phyloP scores from a whole-genome alignment of 345 rosid species.

The Corymbia maculata region DNA sequence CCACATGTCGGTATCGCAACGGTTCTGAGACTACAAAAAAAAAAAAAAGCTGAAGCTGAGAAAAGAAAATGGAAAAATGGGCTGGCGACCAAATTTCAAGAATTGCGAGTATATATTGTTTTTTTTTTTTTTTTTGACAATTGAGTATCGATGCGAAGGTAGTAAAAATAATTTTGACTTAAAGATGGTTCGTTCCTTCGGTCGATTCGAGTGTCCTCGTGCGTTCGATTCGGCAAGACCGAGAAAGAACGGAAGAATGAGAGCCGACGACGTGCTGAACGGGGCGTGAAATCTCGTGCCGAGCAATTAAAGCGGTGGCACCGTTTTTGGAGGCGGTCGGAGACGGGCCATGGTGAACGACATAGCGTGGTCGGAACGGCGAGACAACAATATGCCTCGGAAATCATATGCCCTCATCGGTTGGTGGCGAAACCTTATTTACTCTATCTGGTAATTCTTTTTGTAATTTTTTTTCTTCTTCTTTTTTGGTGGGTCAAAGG shows the following conservation, averaged over 20 bases:
- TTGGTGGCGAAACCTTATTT: not conserved
- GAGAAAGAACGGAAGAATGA: not conserved
- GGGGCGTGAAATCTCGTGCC: conserved; percentile 63
- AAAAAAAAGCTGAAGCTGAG: not conserved
- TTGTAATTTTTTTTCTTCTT: not conserved
- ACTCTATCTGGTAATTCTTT: not conserved
- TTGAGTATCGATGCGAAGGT: conserved; percentile 13
- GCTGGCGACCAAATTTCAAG: not conserved
- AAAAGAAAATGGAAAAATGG: not conserved
- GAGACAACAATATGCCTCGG: conserved; percentile 1
- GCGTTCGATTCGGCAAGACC: conserved; percentile 7
- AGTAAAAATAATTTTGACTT: not conserved
- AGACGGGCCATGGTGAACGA: conserved; percentile 15
- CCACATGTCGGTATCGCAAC: conserved; percentile 85
- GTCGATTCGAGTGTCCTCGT: not conserved
- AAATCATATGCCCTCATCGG: not conserved
- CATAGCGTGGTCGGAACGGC: conserved; percentile 85
- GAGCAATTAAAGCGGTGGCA: not conserved
- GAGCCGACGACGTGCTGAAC: conserved; percentile 40
- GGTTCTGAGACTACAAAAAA: conserved; percentile 41
- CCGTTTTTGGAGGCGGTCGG: not conserved
- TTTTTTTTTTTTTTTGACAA: conserved; percentile 1
- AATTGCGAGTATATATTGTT: not conserved
- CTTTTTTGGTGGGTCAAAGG: not conserved
- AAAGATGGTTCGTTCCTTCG: not conserved